phyloP scores from a whole-genome alignment of 768 basidiomycete species.

The Paxillus ammoniavirescens region DNA sequence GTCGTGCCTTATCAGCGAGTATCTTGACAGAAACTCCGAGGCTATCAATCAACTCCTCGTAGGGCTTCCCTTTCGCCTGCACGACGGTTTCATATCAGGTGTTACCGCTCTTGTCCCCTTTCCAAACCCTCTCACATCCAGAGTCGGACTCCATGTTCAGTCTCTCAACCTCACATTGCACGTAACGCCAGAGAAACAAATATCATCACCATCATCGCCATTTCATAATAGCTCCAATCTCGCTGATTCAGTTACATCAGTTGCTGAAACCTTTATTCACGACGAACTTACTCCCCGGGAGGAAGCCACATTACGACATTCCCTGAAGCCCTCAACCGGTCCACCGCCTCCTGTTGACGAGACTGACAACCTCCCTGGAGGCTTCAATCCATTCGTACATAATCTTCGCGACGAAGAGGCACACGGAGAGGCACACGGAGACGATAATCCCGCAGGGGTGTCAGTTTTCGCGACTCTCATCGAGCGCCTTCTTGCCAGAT shows the following conservation, averaged over 20 bases:
- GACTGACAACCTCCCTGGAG: conserved; percentile 57
- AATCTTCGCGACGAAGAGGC: conserved; percentile 33
- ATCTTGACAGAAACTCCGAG: conserved; percentile 38
- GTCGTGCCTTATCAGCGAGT: conserved; percentile 3
- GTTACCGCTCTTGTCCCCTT: conserved; percentile 81
- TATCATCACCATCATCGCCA: conserved; percentile 9
- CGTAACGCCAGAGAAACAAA: conserved; percentile 30
- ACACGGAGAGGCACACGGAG: conserved; percentile 29
- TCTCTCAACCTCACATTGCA: conserved; percentile 69
- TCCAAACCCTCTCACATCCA: conserved; percentile 79
- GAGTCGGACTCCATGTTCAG: conserved; percentile 65
- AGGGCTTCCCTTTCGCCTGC: conserved; percentile 64
- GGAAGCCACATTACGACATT: conserved; percentile 67
- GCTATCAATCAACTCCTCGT: conserved; percentile 73
- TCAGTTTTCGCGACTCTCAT: conserved; percentile 80
- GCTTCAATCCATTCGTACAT: conserved; percentile 54
- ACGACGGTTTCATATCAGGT: conserved; percentile 70
- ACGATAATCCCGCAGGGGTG: conserved; percentile 69
- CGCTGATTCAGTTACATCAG: conserved; percentile 76
- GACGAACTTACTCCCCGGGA: conserved; percentile 74
- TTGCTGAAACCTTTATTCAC: conserved; percentile 85
- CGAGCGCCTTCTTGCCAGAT: conserved; percentile 73
- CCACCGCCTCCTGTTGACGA: conserved; percentile 34
- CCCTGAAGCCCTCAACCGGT: conserved; percentile 50
- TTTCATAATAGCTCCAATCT: conserved; percentile 42